Conservation (phyloP, 2,329 filamentous ascomycete genomes). For the Karstenula rhodostoma region DNA sequence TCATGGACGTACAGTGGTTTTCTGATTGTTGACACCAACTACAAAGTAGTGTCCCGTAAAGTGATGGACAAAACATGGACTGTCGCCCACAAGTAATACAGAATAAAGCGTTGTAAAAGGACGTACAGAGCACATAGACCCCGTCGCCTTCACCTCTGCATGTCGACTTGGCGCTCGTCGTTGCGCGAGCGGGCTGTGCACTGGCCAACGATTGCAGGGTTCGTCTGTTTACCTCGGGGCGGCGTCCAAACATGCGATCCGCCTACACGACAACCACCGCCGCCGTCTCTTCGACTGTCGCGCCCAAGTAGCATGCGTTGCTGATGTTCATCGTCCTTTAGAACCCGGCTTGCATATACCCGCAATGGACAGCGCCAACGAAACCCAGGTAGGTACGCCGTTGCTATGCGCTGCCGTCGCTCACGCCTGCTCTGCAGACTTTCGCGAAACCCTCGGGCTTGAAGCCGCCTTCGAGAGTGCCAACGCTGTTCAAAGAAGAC, state of each 20-base stretch:
- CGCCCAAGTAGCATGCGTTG: conserved; percentile 30
- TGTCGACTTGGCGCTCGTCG: neutral
- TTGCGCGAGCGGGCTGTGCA: conserved; percentile 1
- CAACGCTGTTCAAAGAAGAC: conserved; percentile 11
- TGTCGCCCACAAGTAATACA: too few relatives aligned
- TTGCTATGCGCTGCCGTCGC: conserved; percentile 12
- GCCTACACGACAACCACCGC: conserved; percentile 24
- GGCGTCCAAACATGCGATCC: conserved; percentile 20
- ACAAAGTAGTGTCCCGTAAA: too few relatives aligned
- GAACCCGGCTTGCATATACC: conserved; percentile 15
- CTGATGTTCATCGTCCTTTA: conserved; percentile 30
- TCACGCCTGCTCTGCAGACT: conserved; percentile 31
- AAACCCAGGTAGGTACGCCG: conserved; percentile 39
- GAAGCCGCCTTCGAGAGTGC: conserved; percentile 38
- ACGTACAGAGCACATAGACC: neutral
- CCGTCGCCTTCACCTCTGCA: neutral
- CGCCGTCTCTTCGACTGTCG: conserved; percentile 23
- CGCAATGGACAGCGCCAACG: conserved; percentile 35
- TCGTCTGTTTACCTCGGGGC: conserved; percentile 24
- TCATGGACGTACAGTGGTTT: neutral
- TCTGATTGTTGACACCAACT: too few relatives aligned
- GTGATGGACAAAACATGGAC: too few relatives aligned
- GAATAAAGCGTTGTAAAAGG: too few relatives aligned
- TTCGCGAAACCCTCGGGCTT: conserved; percentile 41
- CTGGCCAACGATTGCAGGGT: conserved; percentile 19